Evolutionary conservation across 352 stramenopile genomes (phyloP), one percentile per base, ranked within the genome.

Genomic region (Globisporangium barbulae): DNA sequence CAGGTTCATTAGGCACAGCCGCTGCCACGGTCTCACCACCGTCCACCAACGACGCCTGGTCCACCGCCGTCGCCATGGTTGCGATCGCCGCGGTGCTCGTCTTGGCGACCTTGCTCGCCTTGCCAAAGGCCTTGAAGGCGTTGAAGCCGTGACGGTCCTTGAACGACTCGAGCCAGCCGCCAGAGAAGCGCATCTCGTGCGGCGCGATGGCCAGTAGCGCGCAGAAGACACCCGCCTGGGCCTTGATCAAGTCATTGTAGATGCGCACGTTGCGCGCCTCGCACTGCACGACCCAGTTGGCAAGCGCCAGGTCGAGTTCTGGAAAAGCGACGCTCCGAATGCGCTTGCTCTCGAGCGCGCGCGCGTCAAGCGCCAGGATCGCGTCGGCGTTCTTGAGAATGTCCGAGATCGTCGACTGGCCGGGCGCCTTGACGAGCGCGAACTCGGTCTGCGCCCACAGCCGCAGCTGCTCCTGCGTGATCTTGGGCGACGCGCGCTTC

Each of bases 81-180:
- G 48, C 37, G 3, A 10, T 10, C 10, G 37, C 37, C 10, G 37
- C 37, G 13, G 37, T 10, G 15, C 48, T 53, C n/a, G 21, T 35
- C 5, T n/a, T 53, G 8, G 33, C n/a, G 21, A 10, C 12, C 33
- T 59, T 59, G 25, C 3, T 54, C 22, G 10, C 25, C 5, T 31
- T 28, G 12, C 48, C 48, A 54, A 54, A 54, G 9, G 21, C 25
- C 25, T 15, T 54, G 33, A 59, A 48, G 17, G 15, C 37, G 19
- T 45, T 54, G 31, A 63, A 53, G 13, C 56, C 64, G 47, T 59
- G 53, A 5, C 53, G 53, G 33, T 59, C 53, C 12, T 48, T 47
- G n/a, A 59, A 59, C 19, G 53, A 59, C 33, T 59, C 53, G 33
- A 59, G 53, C 53, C 53, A 59, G 31, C 53, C 53, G 35, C 35